Percentiles rank a stretch among this genome's conserved stretches.
Evolutionary conservation across 2,329 filamentous ascomycete genomes (phyloP).

Genomic region (Claviceps purpurea): DNA sequence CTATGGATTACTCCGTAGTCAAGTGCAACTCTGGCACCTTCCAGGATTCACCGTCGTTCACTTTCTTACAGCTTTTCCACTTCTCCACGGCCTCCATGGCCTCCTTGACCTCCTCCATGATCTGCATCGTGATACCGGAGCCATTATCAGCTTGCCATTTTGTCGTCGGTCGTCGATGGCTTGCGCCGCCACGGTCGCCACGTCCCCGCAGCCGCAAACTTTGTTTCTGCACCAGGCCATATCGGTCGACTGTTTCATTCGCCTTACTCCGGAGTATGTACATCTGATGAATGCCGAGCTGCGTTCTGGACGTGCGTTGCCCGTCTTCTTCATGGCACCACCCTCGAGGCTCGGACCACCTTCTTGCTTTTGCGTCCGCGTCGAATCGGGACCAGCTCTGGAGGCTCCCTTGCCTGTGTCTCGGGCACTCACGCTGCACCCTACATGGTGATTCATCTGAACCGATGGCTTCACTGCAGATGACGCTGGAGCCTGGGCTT

Average conservation of each 20-base stretch:
- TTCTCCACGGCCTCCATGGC: not conserved
- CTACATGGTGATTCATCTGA: not conserved
- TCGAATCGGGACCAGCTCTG: not conserved
- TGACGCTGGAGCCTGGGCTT: not conserved
- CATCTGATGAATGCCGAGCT: not conserved
- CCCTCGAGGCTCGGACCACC: not conserved
- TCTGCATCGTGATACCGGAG: not conserved
- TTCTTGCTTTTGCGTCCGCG: constrained; percentile 2
- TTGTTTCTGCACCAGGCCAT: not conserved
- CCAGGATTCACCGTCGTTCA: no score
- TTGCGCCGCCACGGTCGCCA: not conserved
- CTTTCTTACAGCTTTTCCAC: no score
- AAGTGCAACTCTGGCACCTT: not conserved
- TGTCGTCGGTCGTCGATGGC: not conserved
- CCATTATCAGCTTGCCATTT: not conserved
- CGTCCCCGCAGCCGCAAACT: not conserved
- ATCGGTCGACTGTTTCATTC: not conserved
- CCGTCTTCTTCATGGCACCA: not conserved
- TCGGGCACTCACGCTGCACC: constrained; percentile 1
- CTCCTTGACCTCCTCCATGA: not conserved
- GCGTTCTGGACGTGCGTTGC: not conserved
- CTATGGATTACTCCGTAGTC: not conserved
- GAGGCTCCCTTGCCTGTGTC: constrained; percentile 4
- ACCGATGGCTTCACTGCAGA: not conserved
- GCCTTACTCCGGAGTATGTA: not conserved